A percentile compares a stretch with the other conserved stretches of the same genome.
phyloP scores from a whole-genome alignment of 352 stramenopile species.

The Phytophthora pini region DNA sequence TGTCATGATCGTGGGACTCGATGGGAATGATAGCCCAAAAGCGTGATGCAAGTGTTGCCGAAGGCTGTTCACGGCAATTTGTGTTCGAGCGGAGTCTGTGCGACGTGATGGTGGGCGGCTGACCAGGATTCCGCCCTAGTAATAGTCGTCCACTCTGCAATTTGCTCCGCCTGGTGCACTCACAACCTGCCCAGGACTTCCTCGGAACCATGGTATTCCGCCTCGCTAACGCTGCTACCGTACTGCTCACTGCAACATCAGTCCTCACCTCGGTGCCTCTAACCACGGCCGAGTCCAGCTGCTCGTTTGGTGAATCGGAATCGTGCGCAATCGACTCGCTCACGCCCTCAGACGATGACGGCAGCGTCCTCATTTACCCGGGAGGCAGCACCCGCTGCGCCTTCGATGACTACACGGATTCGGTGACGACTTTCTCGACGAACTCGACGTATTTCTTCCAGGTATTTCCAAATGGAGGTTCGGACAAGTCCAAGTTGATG shows the following conservation, averaged over 20 bases:
- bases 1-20: conserved; percentile 25
- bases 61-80: conserved; percentile 24
- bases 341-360: conserved; percentile 31
- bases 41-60: conserved; percentile 14
- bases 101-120: conserved; percentile 24
- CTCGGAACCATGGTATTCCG: conserved; percentile 24
- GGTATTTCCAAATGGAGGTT: conserved; percentile 49
- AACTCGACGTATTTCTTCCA: conserved; percentile 68
- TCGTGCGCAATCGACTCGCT: conserved; percentile 38
- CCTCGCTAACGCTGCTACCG: conserved; percentile 1
- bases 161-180: conserved; percentile 23
- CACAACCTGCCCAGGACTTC: conserved; percentile 6
- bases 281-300: conserved; percentile 30
- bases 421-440: conserved; percentile 39
- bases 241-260: conserved; percentile 23
- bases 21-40: conserved; percentile 18
- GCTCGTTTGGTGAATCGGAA: conserved; percentile 37
- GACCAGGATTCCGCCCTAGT: conserved; percentile 13
- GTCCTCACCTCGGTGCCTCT: conserved; percentile 11
- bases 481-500: conserved; percentile 65
- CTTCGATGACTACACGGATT: conserved; percentile 50
- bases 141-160: conserved; percentile 26
- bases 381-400: conserved; percentile 57
- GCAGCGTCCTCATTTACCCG: conserved; percentile 52
- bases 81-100: conserved; percentile 7